Base-by-base conservation (phyloP, 1,284 basidiomycete species). In the Vanrija pseudolonga region DNA sequence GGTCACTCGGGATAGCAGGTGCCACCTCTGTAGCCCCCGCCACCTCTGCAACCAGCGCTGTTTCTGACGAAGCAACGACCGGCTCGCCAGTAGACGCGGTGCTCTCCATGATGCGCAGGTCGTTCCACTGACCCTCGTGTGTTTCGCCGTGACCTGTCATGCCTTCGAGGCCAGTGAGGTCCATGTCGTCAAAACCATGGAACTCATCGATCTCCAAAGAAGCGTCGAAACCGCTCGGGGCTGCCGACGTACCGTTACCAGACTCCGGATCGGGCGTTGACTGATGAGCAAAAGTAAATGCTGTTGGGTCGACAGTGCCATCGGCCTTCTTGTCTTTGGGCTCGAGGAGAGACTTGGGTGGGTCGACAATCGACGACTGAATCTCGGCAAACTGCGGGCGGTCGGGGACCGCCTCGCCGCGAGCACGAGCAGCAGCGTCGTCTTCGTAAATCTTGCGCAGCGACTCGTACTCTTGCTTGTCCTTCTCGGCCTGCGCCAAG, bases 381-480 rank as follows among this genome's bases (percentile, higher is more conserved):
- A 61, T 50, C 45, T 57, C 56, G 23, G 49, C 47, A 44, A 61
- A 57, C 15, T 51, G 45, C 9, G 87, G 80, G 86, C 88, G 71
- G 80, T 86, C 39, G 22, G 42, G 50, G 15, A 51, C 47, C 8
- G 83, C 82, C 15, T 83, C 83, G 63, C 85, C 83, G 2, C 82
- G 59, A 18, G 56, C 55, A 8, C 60, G 59, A 22, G 62, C 85
- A 15, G 83, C 81, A 28, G 85, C 83, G 55, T 87, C 87, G 67
- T 90, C 88, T 71, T 92, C 89, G 68, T 92, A 92, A 46, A 89
- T 65, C 71, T 87, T 82, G 52, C 88, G 80, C 37, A 87, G 87
- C 19, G 84, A 80, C 68, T 93, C 90, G 74, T 94, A 94, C 62
- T 90, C 87, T 77, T 90, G 84, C 79, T 93, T 94, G 81, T 93